Evolutionary conservation across 768 basidiomycete species (phyloP), one percentile per base, ranked within the genome.

Genomic region (Neoboletus brunneissimus): DNA sequence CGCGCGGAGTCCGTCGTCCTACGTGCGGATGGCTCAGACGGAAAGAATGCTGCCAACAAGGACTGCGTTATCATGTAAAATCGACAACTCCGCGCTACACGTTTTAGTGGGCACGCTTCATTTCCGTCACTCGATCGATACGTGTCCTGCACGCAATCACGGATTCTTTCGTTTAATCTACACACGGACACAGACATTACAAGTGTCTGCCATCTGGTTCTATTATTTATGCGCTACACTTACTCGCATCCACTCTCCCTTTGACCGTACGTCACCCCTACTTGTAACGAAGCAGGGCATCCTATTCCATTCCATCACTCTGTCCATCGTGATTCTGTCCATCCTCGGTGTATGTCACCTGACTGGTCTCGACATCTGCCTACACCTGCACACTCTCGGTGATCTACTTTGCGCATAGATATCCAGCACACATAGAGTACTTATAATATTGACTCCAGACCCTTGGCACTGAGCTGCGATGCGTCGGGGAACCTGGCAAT

Each of bases 21-120:
- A 54, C 82, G 87, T 41, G 56, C 57, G 18, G 81, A 80, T 44
- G 79, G 78, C 22, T 74, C 76, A 11, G 80, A 76, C 51, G 78
- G 74, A 49, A 84, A 86, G 68, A 77, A 62, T 22, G 41, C 75
- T 25, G 76, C 75, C 53, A 87, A 87, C 72, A 91, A 90, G 73
- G 91, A 93, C 48, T 95, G 93, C 67, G 74, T 91, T 47, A 86
- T 95, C 68, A 94, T 94, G 92, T 95, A 79, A 78, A 59, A 56
- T 40, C 40, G 46, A 53, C 31, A 10, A 37, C 9, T 31, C 10
- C n/a, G n/a, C 35, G 25, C 59, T 31, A 18, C 45, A 38, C 31
- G 40, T 52, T 56, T 50, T 46, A 32, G 53, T 58, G 34, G 52
- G 54, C 52, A 20, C 41, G 38, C 22, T 59, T 59, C 55, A 58